Base-by-base conservation (phyloP, 768 basidiomycete species). In the Candolleomyces efflorescens region DNA sequence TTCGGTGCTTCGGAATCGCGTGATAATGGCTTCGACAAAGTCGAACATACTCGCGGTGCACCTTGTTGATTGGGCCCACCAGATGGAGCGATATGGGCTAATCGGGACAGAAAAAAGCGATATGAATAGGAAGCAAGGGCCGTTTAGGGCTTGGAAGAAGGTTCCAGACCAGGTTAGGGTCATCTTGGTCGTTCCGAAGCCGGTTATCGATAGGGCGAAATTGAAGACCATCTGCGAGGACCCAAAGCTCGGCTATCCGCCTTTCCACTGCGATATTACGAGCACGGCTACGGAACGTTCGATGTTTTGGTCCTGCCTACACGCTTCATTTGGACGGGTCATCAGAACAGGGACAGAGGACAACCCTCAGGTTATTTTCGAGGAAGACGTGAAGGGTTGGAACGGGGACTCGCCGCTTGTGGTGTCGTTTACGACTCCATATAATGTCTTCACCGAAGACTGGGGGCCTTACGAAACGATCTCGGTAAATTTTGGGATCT, bases 11-110 rank as follows among this genome's bases (percentile, higher is more conserved):
- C 57, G 71, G 12, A 49, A 58, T 17, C 63, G 73, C 12, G 60
- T 73, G 15, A 17, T 47, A 5, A 36, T 12, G 7, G 26, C 43
- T 5, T 59, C 43, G 52, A 7, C 24, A 9, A 53, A 54, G 10
- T 18, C 44, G 1, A 69, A 70, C 46, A 62, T 41, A 39, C 63
- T 47, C 0, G 61, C 73, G 5, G 9, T 70, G 0, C 59, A 74
- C 56, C 72, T 74, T 58, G 79, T 83, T 56, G 82, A 85, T 44
- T 65, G 84, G 51, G 77, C 71, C 48, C 63, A 70, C n/a, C 74
- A 79, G 18, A 65, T 82, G 5, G 72, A 82, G 58, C 69, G 75
- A 12, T 65, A 74, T 22, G 74, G 72, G 15, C 61, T 83, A 0
- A 63, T 73, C 55, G 26, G 32, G 9, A 12, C 44, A 47, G 27